phyloP scores from a whole-genome alignment of 2,329 filamentous ascomycete genomes.

The Penicillium crustosum region DNA sequence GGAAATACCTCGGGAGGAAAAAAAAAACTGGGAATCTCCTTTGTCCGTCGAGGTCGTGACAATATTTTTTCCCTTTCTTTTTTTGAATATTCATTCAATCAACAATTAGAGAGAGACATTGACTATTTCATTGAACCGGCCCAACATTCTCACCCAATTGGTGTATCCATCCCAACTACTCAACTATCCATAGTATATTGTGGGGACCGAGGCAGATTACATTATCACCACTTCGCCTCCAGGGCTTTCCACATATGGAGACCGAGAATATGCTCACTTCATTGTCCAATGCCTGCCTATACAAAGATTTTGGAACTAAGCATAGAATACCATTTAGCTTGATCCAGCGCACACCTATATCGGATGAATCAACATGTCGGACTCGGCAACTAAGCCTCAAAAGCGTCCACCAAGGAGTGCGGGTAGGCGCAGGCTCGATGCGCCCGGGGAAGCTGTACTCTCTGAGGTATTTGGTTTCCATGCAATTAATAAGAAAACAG shows the following conservation, averaged over 20 bases:
- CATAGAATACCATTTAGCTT: neutral
- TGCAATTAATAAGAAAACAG: neutral
- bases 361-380: neutral
- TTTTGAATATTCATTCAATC: neutral
- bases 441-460: neutral
- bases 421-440: conserved; percentile 1
- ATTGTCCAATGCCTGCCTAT: neutral
- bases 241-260: too few species aligned
- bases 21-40: neutral
- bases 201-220: conserved; percentile 1
- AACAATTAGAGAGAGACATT: neutral
- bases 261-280: neutral
- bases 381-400: neutral
- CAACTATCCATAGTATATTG: neutral
- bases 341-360: neutral
- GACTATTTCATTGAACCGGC: neutral
- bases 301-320: neutral
- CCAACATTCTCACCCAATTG: neutral
- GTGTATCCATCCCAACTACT: neutral
- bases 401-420: neutral
- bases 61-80: too few species aligned
- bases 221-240: neutral
- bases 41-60: neutral
- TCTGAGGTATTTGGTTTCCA: neutral
- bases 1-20: neutral